Conservation (phyloP, 345 rosid species). For the Tarenaya hassleriana region DNA sequence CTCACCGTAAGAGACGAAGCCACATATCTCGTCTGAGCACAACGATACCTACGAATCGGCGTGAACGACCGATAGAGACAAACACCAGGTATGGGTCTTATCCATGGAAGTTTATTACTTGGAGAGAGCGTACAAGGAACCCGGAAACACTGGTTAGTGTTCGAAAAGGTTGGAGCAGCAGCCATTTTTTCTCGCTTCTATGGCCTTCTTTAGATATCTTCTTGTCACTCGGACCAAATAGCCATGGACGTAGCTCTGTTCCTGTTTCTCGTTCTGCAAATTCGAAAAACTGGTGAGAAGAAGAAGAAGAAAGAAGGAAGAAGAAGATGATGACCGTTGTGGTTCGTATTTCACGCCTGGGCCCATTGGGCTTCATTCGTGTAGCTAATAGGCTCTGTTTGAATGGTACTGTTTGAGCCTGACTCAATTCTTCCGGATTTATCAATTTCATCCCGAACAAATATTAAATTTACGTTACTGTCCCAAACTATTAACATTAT, state of each 20-base stretch:
- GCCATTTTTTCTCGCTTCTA: slow-evolving; percentile 23
- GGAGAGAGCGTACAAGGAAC: slow-evolving; percentile 27
- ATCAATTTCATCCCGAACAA: too few species aligned
- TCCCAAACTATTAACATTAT: too few species aligned
- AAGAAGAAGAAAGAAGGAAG: too few species aligned
- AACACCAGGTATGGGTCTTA: slow-evolving; percentile 26
- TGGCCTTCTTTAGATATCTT: slow-evolving; percentile 3
- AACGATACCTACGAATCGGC: slow-evolving; percentile 18
- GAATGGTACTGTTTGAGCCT: too few species aligned
- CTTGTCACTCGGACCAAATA: slow-evolving; percentile 7
- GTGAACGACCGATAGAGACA: slow-evolving; percentile 21
- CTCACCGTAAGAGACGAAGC: slow-evolving; percentile 49
- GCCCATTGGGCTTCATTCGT: too few species aligned
- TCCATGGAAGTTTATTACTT: slow-evolving; percentile 19
- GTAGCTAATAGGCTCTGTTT: too few species aligned
- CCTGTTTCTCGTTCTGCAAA: not conserved
- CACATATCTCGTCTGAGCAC: slow-evolving; percentile 7
- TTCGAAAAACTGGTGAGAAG: too few species aligned
- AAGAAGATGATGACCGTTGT: too few species aligned
- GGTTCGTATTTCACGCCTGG: too few species aligned
- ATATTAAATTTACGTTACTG: too few species aligned
- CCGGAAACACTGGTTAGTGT: slow-evolving; percentile 24
- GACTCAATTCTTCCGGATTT: too few species aligned
- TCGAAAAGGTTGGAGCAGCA: slow-evolving; percentile 27
- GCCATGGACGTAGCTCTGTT: slow-evolving; percentile 13